Evolutionary conservation across 768 basidiomycete genomes (phyloP), one percentile per base, ranked within the genome.

Genomic region (Leccinum longicurvipes): DNA sequence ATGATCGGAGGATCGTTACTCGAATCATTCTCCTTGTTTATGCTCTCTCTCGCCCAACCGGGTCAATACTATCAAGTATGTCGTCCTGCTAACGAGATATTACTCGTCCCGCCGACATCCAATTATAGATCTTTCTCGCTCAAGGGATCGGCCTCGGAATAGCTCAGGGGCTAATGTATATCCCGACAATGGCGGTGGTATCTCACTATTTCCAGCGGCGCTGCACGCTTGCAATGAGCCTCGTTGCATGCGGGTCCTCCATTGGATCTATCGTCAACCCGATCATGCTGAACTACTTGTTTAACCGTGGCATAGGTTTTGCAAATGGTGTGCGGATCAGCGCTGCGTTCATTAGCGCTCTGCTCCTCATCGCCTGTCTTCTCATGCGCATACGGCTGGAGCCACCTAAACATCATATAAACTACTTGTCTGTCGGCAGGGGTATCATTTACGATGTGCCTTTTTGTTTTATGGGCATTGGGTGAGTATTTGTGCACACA

Each of bases 31-130:
- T n/a, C n/a, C n/a, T n/a, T n/a, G n/a, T n/a, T n/a, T n/a, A n/a
- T n/a, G n/a, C n/a, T n/a, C n/a, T n/a, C n/a, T n/a, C n/a, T n/a
- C n/a, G n/a, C n/a, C n/a, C n/a, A n/a, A n/a, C n/a, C n/a, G n/a
- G n/a, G n/a, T n/a, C n/a, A n/a, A n/a, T n/a, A n/a, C n/a, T 80
- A 77, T 55, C 76, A 78, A 67, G 76, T 78, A 14, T 3, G 65
- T 56, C 72, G 7, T 27, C 10, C 9, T 31, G 12, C 6, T 12
- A 31, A 12, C 31, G 12, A 12, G 31, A 31, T n/a, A n/a, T n/a
- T n/a, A n/a, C n/a, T 31, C 31, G 12, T 31, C 12, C 14, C 34
- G 31, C 55, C 5, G 11, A 50, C 27, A 12, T n/a, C n/a, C n/a
- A n/a, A n/a, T n/a, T n/a, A n/a, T n/a, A n/a, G n/a, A n/a, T n/a